Evolutionary conservation across 495 filamentous ascomycete genomes (phyloP).

Genomic region (Bryoglossum gracile): DNA sequence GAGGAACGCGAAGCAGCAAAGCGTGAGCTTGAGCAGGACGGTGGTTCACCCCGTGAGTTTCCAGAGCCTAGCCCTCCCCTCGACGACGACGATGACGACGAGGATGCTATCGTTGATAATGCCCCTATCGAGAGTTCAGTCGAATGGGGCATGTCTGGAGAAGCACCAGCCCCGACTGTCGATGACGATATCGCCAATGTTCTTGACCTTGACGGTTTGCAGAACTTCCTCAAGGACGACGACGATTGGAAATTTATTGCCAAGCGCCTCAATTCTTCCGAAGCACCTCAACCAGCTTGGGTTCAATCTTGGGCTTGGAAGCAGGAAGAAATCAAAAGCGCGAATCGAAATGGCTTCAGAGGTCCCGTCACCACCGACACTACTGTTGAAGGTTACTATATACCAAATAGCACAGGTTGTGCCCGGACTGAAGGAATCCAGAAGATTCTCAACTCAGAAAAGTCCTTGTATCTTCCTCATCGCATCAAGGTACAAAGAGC

Average conservation of each 20-base stretch:
- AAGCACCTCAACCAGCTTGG: conserved; percentile 24
- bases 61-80: conserved; percentile 24
- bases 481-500: conserved; percentile 90
- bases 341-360: conserved; percentile 45
- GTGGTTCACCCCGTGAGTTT: conserved; percentile 32
- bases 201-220: conserved; percentile 71
- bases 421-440: conserved; percentile 89
- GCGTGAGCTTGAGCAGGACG: conserved; percentile 33
- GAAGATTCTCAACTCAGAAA: conserved; percentile 91
- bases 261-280: background rate
- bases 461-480: conserved; percentile 96
- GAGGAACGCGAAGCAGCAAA: conserved; percentile 61
- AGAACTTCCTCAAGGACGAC: conserved; percentile 68
- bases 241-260: conserved; percentile 54
- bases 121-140: conserved; percentile 20
- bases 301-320: conserved; percentile 79
- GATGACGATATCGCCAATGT: conserved; percentile 59
- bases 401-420: conserved; percentile 73
- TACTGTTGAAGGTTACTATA: conserved; percentile 82
- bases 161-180: conserved; percentile 45
- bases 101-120: conserved; percentile 20
- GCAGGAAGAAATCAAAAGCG: conserved; percentile 79
- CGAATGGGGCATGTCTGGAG: conserved; percentile 24
- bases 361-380: conserved; percentile 17
- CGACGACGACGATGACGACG: conserved; percentile 20